Conservation (phyloP, 1,284 basidiomycete species). For the Testicularia cyperi region DNA sequence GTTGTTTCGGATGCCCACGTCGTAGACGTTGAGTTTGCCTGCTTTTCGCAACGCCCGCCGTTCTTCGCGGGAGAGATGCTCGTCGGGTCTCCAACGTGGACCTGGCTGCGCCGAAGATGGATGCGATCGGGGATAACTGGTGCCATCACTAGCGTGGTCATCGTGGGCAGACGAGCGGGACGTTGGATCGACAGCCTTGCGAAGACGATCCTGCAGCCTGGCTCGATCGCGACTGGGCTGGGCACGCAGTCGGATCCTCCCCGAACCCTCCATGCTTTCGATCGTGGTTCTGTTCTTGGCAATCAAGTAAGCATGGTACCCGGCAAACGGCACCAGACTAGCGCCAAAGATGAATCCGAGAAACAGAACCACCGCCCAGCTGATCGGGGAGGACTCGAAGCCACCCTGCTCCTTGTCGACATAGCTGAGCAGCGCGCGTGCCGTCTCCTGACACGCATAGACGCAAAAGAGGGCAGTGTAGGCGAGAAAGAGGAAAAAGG, state of each 20-base stretch:
- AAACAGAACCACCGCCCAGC: conserved; percentile 58
- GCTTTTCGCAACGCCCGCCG: conserved; percentile 41
- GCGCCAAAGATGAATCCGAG: conserved; percentile 49
- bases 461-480: conserved; percentile 55
- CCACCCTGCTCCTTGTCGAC: conserved; percentile 38
- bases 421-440: conserved; percentile 39
- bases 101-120: no score
- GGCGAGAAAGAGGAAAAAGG: conserved; percentile 59
- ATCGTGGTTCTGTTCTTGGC: conserved; percentile 59
- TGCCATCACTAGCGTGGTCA: no score
- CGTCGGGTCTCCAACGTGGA: conserved; percentile 34
- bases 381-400: conserved; percentile 55
- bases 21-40: conserved; percentile 51
- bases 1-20: conserved; percentile 41
- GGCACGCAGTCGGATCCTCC: conserved; percentile 29
- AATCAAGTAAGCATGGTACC: conserved; percentile 58
- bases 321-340: conserved; percentile 48
- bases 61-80: conserved; percentile 41
- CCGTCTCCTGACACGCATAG: conserved; percentile 38
- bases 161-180: not conserved
- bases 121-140: no score
- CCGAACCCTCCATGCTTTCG: conserved; percentile 60
- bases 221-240: conserved; percentile 6
- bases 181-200: conserved; percentile 3
- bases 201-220: conserved; percentile 26